These are phyloP conservation scores for Fusarium marasasianum DNA, from an alignment of 2,329 filamentous ascomycete species.

Conservation along the genomic window DNA sequence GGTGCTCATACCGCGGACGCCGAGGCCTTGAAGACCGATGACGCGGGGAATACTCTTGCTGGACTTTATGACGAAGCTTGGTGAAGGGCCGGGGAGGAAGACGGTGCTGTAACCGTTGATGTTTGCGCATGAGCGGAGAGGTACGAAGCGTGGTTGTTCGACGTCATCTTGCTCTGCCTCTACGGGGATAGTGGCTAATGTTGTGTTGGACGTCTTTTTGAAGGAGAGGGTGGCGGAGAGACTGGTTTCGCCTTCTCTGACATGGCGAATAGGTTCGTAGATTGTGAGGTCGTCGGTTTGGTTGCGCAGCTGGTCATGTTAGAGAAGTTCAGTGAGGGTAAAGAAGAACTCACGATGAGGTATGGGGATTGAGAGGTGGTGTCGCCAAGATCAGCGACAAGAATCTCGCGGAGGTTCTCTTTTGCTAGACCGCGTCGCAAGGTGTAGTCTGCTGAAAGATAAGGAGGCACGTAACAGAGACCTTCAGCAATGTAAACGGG, in stretches of 20 bases:
- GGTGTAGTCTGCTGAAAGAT: constrained; percentile 76
- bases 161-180: constrained; percentile 62
- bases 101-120: constrained; percentile 83
- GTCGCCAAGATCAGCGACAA: constrained; percentile 88
- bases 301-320: constrained; percentile 71
- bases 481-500: constrained; percentile 80
- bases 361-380: constrained; percentile 75
- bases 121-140: constrained; percentile 68
- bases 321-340: not conserved
- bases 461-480: constrained; percentile 79
- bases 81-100: constrained; percentile 82
- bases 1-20: constrained; percentile 75
- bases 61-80: constrained; percentile 84
- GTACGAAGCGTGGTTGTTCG: constrained; percentile 57
- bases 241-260: constrained; percentile 46
- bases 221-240: constrained; percentile 74
- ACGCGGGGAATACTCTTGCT: constrained; percentile 80
- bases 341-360: constrained; percentile 72
- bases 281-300: constrained; percentile 83
- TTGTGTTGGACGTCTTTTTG: constrained; percentile 76
- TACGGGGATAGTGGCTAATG: constrained; percentile 67
- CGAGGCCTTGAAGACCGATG: constrained; percentile 74
- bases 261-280: constrained; percentile 79
- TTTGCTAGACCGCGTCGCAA: constrained; percentile 75
- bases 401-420: constrained; percentile 79